Conservation (phyloP, 2,329 filamentous ascomycete genomes). For the Aurifilum marmelostoma region DNA sequence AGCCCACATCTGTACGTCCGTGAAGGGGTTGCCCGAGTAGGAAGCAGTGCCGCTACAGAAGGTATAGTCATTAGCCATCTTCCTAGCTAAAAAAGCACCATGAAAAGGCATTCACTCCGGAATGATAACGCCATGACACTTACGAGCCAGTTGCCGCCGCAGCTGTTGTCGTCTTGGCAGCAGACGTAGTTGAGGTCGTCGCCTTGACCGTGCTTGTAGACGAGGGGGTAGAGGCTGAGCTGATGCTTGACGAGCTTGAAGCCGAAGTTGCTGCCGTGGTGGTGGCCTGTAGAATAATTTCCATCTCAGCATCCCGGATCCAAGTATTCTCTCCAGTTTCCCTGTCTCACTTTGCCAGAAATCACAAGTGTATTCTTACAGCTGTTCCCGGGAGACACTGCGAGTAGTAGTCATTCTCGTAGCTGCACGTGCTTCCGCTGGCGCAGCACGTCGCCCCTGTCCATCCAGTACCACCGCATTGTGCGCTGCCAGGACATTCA, state of each 20-base stretch:
- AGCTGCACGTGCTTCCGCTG: constrained; percentile 44
- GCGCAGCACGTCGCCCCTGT: constrained; percentile 49
- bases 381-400: constrained; percentile 40
- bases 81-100: no score
- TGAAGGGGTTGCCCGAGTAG: constrained; percentile 58
- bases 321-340: not conserved
- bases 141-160: constrained; percentile 1
- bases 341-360: no score
- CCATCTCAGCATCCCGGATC: no score
- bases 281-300: constrained; percentile 26
- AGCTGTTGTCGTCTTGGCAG: constrained; percentile 43
- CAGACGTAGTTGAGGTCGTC: constrained; percentile 36
- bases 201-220: constrained; percentile 31
- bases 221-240: constrained; percentile 9
- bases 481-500: constrained; percentile 35
- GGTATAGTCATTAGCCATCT: not conserved
- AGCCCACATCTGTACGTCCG: constrained; percentile 54
- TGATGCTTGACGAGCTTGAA: constrained; percentile 22
- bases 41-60: constrained; percentile 40
- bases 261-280: constrained; percentile 25
- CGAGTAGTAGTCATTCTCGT: constrained; percentile 43
- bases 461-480: constrained; percentile 52
- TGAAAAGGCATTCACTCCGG: no score
- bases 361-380: not conserved
- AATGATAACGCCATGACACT: not conserved